Percentiles rank a stretch among this genome's conserved stretches.
Conservation (phyloP, 495 filamentous ascomycete species). For the Daldinia vernicosa region DNA sequence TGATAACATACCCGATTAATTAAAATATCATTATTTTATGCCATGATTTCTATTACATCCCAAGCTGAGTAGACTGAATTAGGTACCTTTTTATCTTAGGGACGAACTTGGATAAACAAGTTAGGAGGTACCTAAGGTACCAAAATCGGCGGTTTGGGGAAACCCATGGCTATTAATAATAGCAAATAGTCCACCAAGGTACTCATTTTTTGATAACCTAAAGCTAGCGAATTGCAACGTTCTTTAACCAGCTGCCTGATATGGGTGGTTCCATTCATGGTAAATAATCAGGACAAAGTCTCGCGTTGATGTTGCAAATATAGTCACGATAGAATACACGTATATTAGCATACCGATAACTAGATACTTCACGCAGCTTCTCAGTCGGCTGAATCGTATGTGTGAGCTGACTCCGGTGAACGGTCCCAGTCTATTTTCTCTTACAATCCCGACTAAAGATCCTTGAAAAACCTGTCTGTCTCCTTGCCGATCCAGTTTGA, state of each 20-base stretch:
- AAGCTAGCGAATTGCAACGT: neutral
- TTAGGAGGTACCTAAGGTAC: neutral
- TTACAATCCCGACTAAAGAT: conserved; percentile 33
- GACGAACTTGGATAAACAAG: neutral
- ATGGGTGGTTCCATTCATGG: conserved; percentile 11
- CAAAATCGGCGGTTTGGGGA: neutral
- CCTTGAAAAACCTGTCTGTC: conserved; percentile 46
- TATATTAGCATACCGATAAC: neutral
- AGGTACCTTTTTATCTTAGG: too few species aligned
- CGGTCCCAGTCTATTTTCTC: neutral
- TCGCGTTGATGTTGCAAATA: neutral
- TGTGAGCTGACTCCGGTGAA: neutral
- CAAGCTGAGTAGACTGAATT: too few species aligned
- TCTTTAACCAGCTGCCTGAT: conserved; percentile 25
- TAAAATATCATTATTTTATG: too few species aligned
- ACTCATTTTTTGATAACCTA: conserved; percentile 6
- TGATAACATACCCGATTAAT: too few species aligned
- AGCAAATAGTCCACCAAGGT: conserved; percentile 28
- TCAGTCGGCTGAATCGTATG: neutral
- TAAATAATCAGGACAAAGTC: conserved; percentile 1
- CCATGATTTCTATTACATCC: too few species aligned
- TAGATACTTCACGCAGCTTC: neutral
- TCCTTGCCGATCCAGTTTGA: conserved; percentile 45
- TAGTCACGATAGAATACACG: too few species aligned
- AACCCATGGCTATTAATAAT: neutral